Conservation (phyloP, 164 flowering plant species). For the Liquidambar formosana region DNA sequence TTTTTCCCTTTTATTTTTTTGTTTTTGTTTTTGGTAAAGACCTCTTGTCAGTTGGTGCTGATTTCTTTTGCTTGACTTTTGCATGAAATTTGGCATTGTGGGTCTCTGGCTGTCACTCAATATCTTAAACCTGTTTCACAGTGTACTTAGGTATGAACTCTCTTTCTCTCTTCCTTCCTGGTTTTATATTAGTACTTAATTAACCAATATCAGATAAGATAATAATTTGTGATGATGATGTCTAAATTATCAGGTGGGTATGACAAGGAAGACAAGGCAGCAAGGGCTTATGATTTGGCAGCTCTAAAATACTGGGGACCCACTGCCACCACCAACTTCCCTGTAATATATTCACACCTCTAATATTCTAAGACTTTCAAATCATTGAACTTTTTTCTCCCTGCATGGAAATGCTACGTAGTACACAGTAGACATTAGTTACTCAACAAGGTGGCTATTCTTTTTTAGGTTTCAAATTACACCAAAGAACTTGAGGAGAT, state of each 20-base stretch:
- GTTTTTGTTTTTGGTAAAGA: too few relatives aligned
- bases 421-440: background rate
- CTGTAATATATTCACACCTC: conserved; percentile 33
- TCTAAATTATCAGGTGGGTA: conserved; percentile 59
- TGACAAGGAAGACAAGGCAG: conserved; percentile 92
- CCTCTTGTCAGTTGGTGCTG: too few relatives aligned
- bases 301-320: conserved; percentile 89
- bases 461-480: conserved; percentile 47
- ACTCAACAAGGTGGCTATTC: background rate
- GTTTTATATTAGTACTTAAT: background rate
- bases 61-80: conserved; percentile 15
- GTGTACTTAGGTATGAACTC: conserved; percentile 68
- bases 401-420: conserved; percentile 10
- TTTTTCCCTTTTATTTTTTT: too few relatives aligned
- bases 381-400: background rate
- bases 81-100: conserved; percentile 30
- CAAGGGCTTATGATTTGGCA: conserved; percentile 82
- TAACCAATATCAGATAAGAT: background rate
- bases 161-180: background rate
- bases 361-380: background rate
- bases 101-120: conserved; percentile 21
- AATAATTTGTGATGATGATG: background rate
- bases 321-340: conserved; percentile 82
- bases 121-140: conserved; percentile 26
- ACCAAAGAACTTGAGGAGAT: conserved; percentile 66